These are phyloP conservation scores for Fusarium pseudonygamai DNA, from an alignment of 2,329 filamentous ascomycete species.

Conservation along the genomic window DNA sequence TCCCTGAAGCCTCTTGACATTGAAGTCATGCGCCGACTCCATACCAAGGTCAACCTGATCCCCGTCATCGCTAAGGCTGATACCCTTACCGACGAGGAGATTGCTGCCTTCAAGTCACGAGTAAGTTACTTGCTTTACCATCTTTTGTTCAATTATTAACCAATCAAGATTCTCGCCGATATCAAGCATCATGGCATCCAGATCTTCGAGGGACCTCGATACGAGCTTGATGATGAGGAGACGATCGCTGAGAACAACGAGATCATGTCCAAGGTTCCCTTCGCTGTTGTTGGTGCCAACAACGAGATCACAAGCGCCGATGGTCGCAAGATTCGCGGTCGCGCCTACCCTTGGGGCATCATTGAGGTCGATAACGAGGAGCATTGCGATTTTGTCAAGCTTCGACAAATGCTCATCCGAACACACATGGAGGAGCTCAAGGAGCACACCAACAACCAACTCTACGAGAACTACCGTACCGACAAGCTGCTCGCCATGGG, in stretches of 20 bases:
- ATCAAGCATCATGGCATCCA: constrained; percentile 98
- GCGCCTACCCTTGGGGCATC: constrained; percentile 96
- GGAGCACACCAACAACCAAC: constrained; percentile 98
- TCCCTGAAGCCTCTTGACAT: constrained; percentile 98
- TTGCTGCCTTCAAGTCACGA: constrained; percentile 92
- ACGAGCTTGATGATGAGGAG: constrained; percentile 99
- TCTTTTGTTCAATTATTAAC: constrained; percentile 18
- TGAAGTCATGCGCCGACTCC: constrained; percentile 98
- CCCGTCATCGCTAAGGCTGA: constrained; percentile 99
- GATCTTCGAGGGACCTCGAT: constrained; percentile 98
- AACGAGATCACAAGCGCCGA: constrained; percentile 91
- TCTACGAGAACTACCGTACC: constrained; percentile 99
- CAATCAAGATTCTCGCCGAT: constrained; percentile 85
- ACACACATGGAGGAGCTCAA: constrained; percentile 99
- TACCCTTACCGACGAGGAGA: constrained; percentile 97
- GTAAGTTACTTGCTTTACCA: constrained; percentile 66
- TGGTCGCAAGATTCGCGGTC: constrained; percentile 94
- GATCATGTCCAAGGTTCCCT: constrained; percentile 99
- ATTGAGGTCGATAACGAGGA: constrained; percentile 99
- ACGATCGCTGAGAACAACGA: constrained; percentile 99
- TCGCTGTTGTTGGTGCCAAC: constrained; percentile 97
- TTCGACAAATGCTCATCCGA: constrained; percentile 99
- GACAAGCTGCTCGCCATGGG: constrained; percentile 99
- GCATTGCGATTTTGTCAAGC: constrained; percentile 99
- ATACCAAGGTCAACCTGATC: constrained; percentile 99